These are phyloP conservation scores for Gaultheria prostrata DNA, from an alignment of 148 eudicot genomes.

Conservation along the genomic window DNA sequence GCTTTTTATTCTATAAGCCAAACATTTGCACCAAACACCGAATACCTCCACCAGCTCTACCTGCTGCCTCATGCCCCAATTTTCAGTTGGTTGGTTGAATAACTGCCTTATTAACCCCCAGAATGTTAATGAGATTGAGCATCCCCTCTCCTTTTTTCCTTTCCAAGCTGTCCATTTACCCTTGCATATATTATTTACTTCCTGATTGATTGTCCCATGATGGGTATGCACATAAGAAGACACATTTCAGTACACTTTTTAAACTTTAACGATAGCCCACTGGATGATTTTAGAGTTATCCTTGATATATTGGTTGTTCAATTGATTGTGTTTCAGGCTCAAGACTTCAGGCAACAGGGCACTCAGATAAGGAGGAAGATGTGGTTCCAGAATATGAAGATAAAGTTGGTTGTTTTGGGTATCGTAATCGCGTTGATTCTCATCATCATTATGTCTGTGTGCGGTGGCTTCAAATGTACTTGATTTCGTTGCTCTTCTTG, in stretches of 20 bases:
- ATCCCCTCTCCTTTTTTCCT: not conserved
- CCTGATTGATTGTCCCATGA: not conserved
- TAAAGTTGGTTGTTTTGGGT: constrained; percentile 61
- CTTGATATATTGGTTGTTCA: not conserved
- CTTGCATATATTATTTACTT: not conserved
- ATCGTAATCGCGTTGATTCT: constrained; percentile 58
- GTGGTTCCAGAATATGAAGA: constrained; percentile 85
- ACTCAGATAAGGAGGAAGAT: constrained; percentile 69
- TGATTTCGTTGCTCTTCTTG: not conserved
- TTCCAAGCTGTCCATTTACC: not conserved
- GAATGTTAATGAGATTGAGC: not conserved
- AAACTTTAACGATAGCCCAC: no score
- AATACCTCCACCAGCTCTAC: not conserved
- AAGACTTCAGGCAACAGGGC: constrained; percentile 80
- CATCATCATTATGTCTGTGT: constrained; percentile 52
- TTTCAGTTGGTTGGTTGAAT: not conserved
- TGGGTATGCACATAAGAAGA: no score
- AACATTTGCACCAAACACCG: not conserved
- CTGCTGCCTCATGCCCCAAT: not conserved
- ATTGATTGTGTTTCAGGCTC: constrained; percentile 46
- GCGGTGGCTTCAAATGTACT: constrained; percentile 49
- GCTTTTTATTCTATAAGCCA: not conserved
- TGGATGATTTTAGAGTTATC: no score
- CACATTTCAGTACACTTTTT: no score
- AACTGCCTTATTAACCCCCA: not conserved